Percentiles rank a stretch among this genome's conserved stretches.
Conservation (phyloP, 768 basidiomycete genomes). For the Phaeotremella fagi region DNA sequence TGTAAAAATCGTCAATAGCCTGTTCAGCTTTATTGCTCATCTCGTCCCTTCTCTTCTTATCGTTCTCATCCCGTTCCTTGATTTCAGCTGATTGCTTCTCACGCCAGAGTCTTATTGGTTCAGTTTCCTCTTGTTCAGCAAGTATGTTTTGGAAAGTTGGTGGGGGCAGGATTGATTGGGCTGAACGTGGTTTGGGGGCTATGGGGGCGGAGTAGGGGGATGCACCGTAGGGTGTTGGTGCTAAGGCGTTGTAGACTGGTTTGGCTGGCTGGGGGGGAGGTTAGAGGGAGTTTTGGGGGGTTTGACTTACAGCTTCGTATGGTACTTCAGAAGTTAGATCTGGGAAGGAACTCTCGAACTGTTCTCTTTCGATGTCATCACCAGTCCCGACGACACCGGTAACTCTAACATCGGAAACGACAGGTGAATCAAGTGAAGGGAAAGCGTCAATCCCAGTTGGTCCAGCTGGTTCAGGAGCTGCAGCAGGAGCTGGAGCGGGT, state of each 20-base stretch:
- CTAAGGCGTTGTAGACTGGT: conserved; percentile 42
- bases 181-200: conserved; percentile 18
- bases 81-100: conserved; percentile 81
- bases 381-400: conserved; percentile 43
- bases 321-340: conserved; percentile 39
- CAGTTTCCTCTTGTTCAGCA: conserved; percentile 38
- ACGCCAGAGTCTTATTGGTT: conserved; percentile 69
- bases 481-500: conserved; percentile 14
- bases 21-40: conserved; percentile 67
- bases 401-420: conserved; percentile 35
- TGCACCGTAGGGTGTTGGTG: conserved; percentile 41
- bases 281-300: neutral
- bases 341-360: conserved; percentile 46
- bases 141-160: conserved; percentile 42
- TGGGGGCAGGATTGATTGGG: conserved; percentile 40
- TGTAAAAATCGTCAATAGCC: conserved; percentile 48
- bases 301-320: conserved; percentile 34
- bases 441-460: conserved; percentile 36
- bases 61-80: conserved; percentile 70
- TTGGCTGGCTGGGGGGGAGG: conserved; percentile 22
- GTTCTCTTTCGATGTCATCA: conserved; percentile 37
- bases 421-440: conserved; percentile 23
- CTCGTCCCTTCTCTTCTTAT: conserved; percentile 71
- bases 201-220: conserved; percentile 41
- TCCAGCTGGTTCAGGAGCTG: conserved; percentile 5